Evolutionary conservation across 2,329 filamentous ascomycete genomes (phyloP), one percentile per base, ranked within the genome.

Genomic region (Fusarium fujikuroi): DNA sequence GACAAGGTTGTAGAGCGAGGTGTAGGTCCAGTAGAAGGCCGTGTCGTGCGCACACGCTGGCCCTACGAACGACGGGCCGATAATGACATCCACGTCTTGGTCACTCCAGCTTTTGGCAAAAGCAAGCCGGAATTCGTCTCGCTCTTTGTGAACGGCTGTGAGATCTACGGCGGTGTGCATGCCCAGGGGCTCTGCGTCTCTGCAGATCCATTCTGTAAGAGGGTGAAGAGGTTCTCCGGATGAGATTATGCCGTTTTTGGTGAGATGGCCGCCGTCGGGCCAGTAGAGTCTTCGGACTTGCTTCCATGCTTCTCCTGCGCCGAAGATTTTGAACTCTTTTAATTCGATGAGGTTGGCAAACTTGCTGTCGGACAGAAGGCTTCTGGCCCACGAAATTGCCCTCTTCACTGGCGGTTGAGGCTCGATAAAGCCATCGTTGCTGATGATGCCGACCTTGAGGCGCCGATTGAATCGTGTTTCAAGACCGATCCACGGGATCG

Each of bases 201-300:
- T 73, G 60, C 79, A 74, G 44, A 80, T 79, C 82, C 83, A 85
- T 62, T 85, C 74, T 12, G 82, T 87, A 4, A 88, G 78, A 0
- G 83, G 78, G 16, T 83, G 81, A n/a, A 83, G 70, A 0, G 86
- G 86, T 70, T 88, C 86, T 14, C 83, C 83, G 0, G 82, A 78
- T 15, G 78, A 70, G 1, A 70, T 69, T 36, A 87, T 78, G 23
- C 79, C 73, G 5, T 75, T 76, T 44, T 58, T 77, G 30, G 58
- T 79, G 79, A 56, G 81, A 70, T 37, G 69, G 61, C 44, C 84
- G 19, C 83, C 84, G 32, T 86, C 85, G 0, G 86, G 86, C 76
- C 83, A 87, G 79, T 87, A 87, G 18, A 85, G 81, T 7, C 69
- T 70, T 53, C 79, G 70, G 70, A 85, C 82, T 73, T 73, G 79